phyloP scores from a whole-genome alignment of 2,329 filamentous ascomycete species.

The Fusarium sp. region DNA sequence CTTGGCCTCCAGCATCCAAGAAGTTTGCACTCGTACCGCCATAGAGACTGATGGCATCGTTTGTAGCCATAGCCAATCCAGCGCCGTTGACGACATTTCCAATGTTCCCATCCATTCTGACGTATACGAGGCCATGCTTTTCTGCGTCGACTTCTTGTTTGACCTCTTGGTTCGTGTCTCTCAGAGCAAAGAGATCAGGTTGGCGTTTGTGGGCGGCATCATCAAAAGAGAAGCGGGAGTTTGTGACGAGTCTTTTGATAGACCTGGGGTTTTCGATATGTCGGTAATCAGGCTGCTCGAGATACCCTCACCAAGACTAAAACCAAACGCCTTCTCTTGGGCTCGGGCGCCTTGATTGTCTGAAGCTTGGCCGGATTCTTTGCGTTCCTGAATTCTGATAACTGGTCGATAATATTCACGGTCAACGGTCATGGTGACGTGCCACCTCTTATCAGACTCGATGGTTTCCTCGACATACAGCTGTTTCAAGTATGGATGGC shows the following conservation, averaged over 20 bases:
- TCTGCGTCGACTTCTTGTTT: conserved; percentile 51
- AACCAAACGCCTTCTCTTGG: conserved; percentile 31
- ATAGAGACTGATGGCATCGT: conserved; percentile 76
- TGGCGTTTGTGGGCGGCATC: conserved; percentile 57
- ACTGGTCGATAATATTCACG: conserved; percentile 52
- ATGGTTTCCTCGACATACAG: conserved; percentile 51
- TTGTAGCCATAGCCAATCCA: conserved; percentile 89
- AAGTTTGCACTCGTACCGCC: conserved; percentile 82
- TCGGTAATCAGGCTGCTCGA: conserved; percentile 32
- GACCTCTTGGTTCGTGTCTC: conserved; percentile 49
- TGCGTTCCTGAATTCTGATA: conserved; percentile 46
- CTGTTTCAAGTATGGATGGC: conserved; percentile 37
- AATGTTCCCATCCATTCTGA: conserved; percentile 70
- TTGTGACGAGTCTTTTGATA: conserved; percentile 18
- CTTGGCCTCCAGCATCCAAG: conserved; percentile 89
- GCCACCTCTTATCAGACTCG: conserved; percentile 49
- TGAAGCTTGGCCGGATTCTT: conserved; percentile 23
- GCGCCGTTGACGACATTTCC: conserved; percentile 91
- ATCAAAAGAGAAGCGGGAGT: conserved; percentile 58
- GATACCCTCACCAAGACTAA: conserved; percentile 44
- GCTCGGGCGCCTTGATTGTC: conserved; percentile 16
- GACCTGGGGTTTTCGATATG: conserved; percentile 16
- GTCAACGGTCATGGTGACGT: conserved; percentile 55
- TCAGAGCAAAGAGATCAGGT: conserved; percentile 49
- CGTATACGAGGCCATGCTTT: conserved; percentile 79